Percentiles rank a stretch among this genome's conserved stretches.
Conservation (phyloP, 805 yeast species). For the Hyphopichia homilentoma region DNA sequence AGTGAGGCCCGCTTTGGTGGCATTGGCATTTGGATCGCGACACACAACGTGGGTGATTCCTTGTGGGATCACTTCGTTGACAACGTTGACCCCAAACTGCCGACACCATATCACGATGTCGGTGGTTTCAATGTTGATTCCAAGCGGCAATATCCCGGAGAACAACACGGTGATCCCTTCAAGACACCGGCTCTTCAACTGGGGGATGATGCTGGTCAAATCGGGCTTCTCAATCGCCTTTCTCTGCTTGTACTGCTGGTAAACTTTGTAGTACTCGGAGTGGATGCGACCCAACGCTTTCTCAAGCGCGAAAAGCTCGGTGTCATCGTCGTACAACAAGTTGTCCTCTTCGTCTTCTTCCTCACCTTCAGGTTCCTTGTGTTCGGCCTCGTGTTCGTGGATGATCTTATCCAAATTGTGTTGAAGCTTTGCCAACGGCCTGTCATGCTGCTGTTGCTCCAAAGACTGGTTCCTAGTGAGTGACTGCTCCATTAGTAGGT, state of each 20-base stretch:
- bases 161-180: constrained; percentile 68
- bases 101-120: constrained; percentile 91
- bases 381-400: constrained; percentile 18
- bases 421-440: constrained; percentile 83
- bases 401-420: constrained; percentile 58
- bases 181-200: constrained; percentile 67
- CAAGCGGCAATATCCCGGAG: constrained; percentile 89
- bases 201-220: constrained; percentile 66
- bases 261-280: constrained; percentile 50
- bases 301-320: constrained; percentile 63
- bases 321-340: constrained; percentile 74
- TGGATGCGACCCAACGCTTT: constrained; percentile 65
- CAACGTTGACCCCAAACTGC: constrained; percentile 87
- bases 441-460: constrained; percentile 75
- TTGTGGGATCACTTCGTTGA: constrained; percentile 56
- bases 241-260: constrained; percentile 10
- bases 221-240: constrained; percentile 41
- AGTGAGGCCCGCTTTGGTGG: constrained; percentile 45
- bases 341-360: constrained; percentile 41
- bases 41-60: constrained; percentile 88
- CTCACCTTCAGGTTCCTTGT: constrained; percentile 14
- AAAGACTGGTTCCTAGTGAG: constrained; percentile 63
- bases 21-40: constrained; percentile 51
- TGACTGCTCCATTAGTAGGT: constrained; percentile 53
- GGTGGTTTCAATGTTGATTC: constrained; percentile 64